These are phyloP conservation scores for Cryomyces minteri DNA, from an alignment of 495 filamentous ascomycete genomes.

Conservation along the genomic window DNA sequence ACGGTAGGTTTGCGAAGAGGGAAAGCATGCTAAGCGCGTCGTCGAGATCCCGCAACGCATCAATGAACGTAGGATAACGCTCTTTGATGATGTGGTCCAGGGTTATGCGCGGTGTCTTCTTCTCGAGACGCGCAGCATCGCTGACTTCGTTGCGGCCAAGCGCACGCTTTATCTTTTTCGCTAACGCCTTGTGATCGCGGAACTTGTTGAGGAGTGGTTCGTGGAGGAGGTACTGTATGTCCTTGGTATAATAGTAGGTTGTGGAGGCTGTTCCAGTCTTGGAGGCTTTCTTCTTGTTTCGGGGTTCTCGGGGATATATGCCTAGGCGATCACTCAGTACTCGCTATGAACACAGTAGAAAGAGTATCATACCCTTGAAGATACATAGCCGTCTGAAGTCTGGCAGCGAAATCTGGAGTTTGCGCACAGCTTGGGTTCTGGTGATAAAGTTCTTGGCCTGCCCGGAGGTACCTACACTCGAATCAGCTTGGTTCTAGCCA, in stretches of 20 bases:
- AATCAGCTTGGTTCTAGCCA: neutral
- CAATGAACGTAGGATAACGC: slow-evolving; percentile 91
- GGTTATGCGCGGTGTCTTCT: slow-evolving; percentile 68
- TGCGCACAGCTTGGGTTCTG: slow-evolving; percentile 85
- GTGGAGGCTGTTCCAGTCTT: slow-evolving; percentile 78
- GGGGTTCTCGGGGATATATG: slow-evolving; percentile 91
- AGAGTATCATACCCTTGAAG: slow-evolving; percentile 55
- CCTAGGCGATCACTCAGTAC: slow-evolving; percentile 23
- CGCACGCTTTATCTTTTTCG: slow-evolving; percentile 88
- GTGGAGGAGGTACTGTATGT: slow-evolving; percentile 94
- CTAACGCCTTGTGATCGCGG: slow-evolving; percentile 85
- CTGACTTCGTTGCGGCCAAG: slow-evolving; percentile 79
- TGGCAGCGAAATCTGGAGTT: slow-evolving; percentile 89
- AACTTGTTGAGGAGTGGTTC: slow-evolving; percentile 92
- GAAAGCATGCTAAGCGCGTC: slow-evolving; percentile 94
- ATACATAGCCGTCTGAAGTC: slow-evolving; percentile 97
- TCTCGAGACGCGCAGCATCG: slow-evolving; percentile 70
- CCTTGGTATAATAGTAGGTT: slow-evolving; percentile 98
- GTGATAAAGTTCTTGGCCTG: slow-evolving; percentile 98
- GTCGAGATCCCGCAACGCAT: slow-evolving; percentile 86
- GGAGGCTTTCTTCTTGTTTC: slow-evolving; percentile 89
- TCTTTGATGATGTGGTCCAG: slow-evolving; percentile 95
- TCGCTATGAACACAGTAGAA: neutral
- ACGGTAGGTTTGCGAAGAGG: slow-evolving; percentile 92
- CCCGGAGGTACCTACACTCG: slow-evolving; percentile 52